Conservation (phyloP, 345 rosid genomes). For the Anastatica hierochuntica region DNA sequence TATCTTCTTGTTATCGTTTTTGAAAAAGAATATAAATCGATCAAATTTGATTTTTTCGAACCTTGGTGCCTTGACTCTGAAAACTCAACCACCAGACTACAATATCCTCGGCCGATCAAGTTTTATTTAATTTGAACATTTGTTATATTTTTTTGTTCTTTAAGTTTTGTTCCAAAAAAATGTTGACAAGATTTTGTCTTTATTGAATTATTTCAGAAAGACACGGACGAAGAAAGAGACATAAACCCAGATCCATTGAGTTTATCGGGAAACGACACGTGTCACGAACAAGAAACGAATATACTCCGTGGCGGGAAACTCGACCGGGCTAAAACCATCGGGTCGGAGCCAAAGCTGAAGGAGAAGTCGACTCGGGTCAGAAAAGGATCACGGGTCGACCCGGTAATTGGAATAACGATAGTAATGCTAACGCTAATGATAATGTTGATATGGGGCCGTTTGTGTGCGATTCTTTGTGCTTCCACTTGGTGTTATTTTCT, state of each 20-base stretch:
- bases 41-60: no score
- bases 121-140: no score
- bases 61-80: no score
- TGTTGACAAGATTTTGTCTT: background rate
- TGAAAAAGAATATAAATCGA: no score
- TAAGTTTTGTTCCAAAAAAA: no score
- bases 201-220: no score
- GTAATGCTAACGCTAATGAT: slow-evolving; percentile 43
- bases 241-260: slow-evolving; percentile 16
- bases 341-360: background rate
- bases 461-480: slow-evolving; percentile 58
- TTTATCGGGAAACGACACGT: slow-evolving; percentile 1
- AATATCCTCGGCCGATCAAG: no score
- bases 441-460: slow-evolving; percentile 46
- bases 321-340: slow-evolving; percentile 1
- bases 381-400: slow-evolving; percentile 30
- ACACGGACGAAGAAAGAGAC: slow-evolving; percentile 6
- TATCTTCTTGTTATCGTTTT: no score
- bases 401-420: slow-evolving; percentile 43
- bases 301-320: no score
- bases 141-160: no score
- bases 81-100: no score
- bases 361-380: background rate
- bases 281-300: no score
- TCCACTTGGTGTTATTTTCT: slow-evolving; percentile 46